These are phyloP conservation scores for Exserohilum turcica DNA, from an alignment of 2,329 filamentous ascomycete species.

Conservation along the genomic window DNA sequence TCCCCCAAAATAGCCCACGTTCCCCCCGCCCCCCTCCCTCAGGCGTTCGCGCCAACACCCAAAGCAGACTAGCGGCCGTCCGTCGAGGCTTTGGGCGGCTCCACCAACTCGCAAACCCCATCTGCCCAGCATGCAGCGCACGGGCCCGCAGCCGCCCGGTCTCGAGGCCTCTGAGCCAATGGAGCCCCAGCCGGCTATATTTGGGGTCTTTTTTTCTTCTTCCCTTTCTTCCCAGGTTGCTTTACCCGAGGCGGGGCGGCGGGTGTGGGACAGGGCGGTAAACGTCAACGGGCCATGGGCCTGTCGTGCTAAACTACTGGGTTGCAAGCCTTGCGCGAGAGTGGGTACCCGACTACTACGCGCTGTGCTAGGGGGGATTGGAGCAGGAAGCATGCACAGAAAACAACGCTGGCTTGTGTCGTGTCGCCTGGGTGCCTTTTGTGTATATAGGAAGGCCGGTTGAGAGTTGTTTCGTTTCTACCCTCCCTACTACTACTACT, in stretches of 20 bases:
- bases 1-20: background rate
- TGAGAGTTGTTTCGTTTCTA: background rate
- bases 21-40: background rate
- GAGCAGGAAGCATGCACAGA: too few species aligned
- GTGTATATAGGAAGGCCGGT: conserved; percentile 14
- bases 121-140: background rate
- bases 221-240: background rate
- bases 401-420: background rate
- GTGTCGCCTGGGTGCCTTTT: conserved; percentile 1
- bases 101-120: conserved; percentile 21
- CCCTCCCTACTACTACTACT: background rate
- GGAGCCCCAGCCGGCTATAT: conserved; percentile 19
- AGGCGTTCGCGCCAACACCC: conserved; percentile 9
- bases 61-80: background rate
- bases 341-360: conserved; percentile 2
- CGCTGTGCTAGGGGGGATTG: background rate
- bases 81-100: conserved; percentile 10
- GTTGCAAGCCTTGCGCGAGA: background rate
- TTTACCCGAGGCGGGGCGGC: background rate
- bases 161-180: conserved; percentile 11
- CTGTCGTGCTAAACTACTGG: background rate
- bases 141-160: background rate
- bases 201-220: conserved; percentile 21
- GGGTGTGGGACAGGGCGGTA: conserved; percentile 15
- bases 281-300: conserved; percentile 8